A percentile compares a stretch with the other conserved stretches of the same genome.
These are phyloP conservation scores for Rubia yunnanensis DNA, from an alignment of 257 asterid species.

Conservation along the genomic window DNA sequence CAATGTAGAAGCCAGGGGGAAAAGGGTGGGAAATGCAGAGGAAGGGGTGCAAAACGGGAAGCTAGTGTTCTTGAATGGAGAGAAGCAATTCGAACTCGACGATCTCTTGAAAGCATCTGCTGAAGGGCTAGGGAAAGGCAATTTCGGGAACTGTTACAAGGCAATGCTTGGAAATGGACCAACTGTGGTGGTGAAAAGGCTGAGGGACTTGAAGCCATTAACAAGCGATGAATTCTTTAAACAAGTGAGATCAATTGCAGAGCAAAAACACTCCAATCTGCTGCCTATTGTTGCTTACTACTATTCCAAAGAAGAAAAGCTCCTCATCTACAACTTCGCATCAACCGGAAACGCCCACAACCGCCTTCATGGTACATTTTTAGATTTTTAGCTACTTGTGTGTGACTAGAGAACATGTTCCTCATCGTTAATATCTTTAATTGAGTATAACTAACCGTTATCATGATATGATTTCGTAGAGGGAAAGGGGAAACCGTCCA, in stretches of 20 bases:
- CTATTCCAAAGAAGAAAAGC: conserved; percentile 57
- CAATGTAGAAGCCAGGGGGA: conserved; percentile 6
- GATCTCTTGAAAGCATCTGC: conserved; percentile 70
- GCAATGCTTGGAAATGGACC: conserved; percentile 43
- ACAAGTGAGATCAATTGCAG: conserved; percentile 42
- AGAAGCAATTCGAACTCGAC: conserved; percentile 39
- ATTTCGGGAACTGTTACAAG: conserved; percentile 68
- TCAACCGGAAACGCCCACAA: conserved; percentile 42
- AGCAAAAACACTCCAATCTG: conserved; percentile 55
- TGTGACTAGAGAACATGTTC: no score
- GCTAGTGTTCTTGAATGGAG: conserved; percentile 38
- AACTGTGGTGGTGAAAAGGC: conserved; percentile 57
- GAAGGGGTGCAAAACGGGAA: conserved; percentile 32
- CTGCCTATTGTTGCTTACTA: conserved; percentile 54
- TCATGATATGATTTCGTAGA: conserved; percentile 18
- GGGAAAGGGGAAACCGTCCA: conserved; percentile 42
- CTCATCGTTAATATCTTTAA: no score
- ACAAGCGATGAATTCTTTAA: conserved; percentile 48
- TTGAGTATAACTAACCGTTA: no score
- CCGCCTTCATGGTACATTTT: conserved; percentile 49
- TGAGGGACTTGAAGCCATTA: conserved; percentile 57
- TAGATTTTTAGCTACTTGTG: no score
- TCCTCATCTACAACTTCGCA: conserved; percentile 45
- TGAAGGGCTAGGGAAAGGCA: conserved; percentile 65
- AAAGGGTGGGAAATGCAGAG: conserved; percentile 14